Percentiles rank a stretch among this genome's conserved stretches.
These are phyloP conservation scores for Paecilomyces variotii DNA, from an alignment of 2,329 filamentous ascomycete species.

Conservation along the genomic window DNA sequence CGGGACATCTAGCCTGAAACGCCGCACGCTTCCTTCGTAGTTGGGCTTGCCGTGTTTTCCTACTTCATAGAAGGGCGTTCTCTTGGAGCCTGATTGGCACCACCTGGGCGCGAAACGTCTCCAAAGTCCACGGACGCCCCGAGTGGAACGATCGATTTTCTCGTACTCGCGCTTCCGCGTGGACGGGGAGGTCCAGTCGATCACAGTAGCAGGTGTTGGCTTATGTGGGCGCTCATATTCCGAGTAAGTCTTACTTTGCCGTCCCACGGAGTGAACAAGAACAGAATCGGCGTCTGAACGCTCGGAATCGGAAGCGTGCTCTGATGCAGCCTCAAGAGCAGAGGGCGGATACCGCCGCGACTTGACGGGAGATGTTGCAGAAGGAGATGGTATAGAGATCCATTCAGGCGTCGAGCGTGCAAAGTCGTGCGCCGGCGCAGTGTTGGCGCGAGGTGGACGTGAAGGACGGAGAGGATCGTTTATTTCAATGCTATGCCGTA, in stretches of 20 bases:
- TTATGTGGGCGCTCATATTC: conserved; percentile 6
- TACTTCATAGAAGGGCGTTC: conserved; percentile 36
- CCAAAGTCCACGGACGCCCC: conserved; percentile 36
- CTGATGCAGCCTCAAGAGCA: background rate
- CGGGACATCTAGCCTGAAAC: conserved; percentile 37
- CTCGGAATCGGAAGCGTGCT: background rate
- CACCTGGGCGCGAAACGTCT: conserved; percentile 33
- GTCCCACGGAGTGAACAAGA: conserved; percentile 1
- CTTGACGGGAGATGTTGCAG: background rate
- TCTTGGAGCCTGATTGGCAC: conserved; percentile 24
- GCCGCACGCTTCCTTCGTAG: conserved; percentile 38
- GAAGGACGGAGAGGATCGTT: background rate
- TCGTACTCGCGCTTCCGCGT: conserved; percentile 40
- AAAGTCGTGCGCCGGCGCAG: background rate
- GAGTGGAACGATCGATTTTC: conserved; percentile 45
- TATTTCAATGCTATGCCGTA: background rate
- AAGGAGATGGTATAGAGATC: background rate
- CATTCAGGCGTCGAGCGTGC: background rate
- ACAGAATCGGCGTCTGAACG: conserved; percentile 5
- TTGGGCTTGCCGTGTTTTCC: conserved; percentile 25
- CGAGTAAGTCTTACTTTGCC: conserved; percentile 1
- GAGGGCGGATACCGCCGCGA: background rate
- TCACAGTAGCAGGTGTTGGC: conserved; percentile 30
- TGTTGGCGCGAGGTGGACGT: background rate
- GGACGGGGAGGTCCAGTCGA: conserved; percentile 40